Conservation (phyloP, 164 flowering plant genomes). For the Chimonanthus praecox region DNA sequence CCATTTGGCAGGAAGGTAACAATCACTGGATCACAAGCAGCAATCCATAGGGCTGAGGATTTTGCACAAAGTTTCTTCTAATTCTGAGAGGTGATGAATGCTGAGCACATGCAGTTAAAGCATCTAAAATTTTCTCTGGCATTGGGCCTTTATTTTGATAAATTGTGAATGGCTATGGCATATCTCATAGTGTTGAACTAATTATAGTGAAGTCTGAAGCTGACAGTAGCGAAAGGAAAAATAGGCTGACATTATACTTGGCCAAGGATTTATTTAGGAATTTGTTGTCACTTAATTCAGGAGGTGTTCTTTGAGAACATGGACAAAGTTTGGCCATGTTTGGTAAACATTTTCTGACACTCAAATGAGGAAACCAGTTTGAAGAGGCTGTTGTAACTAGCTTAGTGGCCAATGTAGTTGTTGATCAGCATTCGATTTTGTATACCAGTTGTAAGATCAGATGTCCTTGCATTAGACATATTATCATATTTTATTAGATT, state of each 20-base stretch:
- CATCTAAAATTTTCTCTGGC: background rate
- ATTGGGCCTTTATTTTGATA: background rate
- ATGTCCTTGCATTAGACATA: no score
- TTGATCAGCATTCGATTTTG: no score
- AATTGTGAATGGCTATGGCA: background rate
- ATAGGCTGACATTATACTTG: background rate
- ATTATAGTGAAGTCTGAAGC: background rate
- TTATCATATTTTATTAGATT: no score
- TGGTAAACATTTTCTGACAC: conserved; percentile 1
- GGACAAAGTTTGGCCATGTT: background rate
- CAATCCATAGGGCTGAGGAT: conserved; percentile 75
- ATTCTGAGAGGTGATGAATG: conserved; percentile 46
- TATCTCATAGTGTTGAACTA: background rate
- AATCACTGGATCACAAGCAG: conserved; percentile 83
- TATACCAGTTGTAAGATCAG: no score
- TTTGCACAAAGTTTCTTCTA: conserved; percentile 67
- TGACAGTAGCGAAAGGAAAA: background rate
- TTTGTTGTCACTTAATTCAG: no score
- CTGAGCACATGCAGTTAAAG: background rate
- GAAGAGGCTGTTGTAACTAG: conserved; percentile 13
- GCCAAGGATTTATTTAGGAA: background rate
- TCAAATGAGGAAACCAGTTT: conserved; percentile 3
- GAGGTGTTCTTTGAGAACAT: background rate
- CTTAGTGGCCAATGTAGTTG: no score
- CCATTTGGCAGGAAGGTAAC: conserved; percentile 81